These are phyloP conservation scores for Pseudogymnoascus sp. DNA, from an alignment of 2,329 filamentous ascomycete species.

Conservation along the genomic window DNA sequence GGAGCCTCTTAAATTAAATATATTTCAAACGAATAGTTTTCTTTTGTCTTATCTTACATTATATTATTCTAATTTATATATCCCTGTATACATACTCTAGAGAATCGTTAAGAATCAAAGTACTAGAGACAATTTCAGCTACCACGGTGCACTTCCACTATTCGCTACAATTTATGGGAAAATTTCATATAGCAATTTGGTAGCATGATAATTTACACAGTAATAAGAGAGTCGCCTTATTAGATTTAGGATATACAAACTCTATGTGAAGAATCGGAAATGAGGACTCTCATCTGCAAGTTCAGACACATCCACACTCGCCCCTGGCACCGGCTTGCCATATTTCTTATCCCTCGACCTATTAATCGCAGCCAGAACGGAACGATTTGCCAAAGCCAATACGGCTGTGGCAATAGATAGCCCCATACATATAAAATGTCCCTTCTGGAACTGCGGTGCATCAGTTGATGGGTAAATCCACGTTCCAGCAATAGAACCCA, in stretches of 20 bases:
- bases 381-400: constrained; percentile 13
- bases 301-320: constrained; percentile 13
- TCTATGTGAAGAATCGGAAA: constrained; percentile 14
- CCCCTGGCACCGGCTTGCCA: constrained; percentile 13
- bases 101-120: no score
- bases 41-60: neutral
- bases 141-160: no score
- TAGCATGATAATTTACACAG: no score
- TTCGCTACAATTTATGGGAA: no score
- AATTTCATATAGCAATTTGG: no score
- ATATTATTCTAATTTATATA: no score
- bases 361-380: constrained; percentile 13
- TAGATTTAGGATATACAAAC: neutral
- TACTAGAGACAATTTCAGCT: no score
- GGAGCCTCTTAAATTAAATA: neutral
- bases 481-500: constrained; percentile 18
- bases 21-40: neutral
- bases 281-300: constrained; percentile 14
- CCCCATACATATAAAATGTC: constrained; percentile 14
- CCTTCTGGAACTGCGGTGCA: constrained; percentile 17
- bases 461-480: constrained; percentile 19
- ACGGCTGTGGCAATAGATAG: constrained; percentile 13
- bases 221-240: no score
- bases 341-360: constrained; percentile 13
- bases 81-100: no score